Evolutionary conservation across 116 monocot genomes (phyloP).

Genomic region (Trichopus zeylanicus): DNA sequence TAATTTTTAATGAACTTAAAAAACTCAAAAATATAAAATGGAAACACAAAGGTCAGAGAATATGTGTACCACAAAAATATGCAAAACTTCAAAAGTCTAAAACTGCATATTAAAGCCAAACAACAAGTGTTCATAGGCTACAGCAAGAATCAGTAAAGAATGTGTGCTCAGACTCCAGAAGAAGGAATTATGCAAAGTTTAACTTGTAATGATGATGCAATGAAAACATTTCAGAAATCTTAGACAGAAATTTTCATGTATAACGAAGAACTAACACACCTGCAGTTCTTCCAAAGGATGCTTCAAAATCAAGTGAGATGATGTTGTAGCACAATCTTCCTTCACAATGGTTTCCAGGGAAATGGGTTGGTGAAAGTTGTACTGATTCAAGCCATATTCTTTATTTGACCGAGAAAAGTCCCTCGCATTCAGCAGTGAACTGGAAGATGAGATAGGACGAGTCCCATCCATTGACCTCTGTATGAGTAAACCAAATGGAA

Average conservation of each 20-base stretch:
- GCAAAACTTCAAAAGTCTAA: too few species aligned
- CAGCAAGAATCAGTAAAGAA: too few species aligned
- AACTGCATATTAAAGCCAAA: too few species aligned
- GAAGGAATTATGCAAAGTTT: too few species aligned
- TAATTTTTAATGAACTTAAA: too few species aligned
- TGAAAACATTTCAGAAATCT: neutral
- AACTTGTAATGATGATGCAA: too few species aligned
- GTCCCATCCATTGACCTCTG: slow-evolving; percentile 58
- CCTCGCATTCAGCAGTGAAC: slow-evolving; percentile 43
- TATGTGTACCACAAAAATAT: too few species aligned
- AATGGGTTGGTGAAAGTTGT: slow-evolving; percentile 16
- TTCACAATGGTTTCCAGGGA: slow-evolving; percentile 35
- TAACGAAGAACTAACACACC: slow-evolving; percentile 25
- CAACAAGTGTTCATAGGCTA: too few species aligned
- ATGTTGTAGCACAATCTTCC: slow-evolving; percentile 31
- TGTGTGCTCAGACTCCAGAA: too few species aligned
- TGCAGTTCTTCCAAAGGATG: slow-evolving; percentile 89
- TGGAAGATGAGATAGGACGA: slow-evolving; percentile 35
- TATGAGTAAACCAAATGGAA: slow-evolving; percentile 81
- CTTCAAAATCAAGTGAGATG: slow-evolving; percentile 81
- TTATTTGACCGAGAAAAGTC: slow-evolving; percentile 44
- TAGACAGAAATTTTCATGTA: neutral
- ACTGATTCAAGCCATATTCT: slow-evolving; percentile 38
- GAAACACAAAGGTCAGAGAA: too few species aligned
- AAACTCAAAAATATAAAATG: too few species aligned